phyloP scores from a whole-genome alignment of 2,329 filamentous ascomycete species.

The Calonectria hongkongensis region DNA sequence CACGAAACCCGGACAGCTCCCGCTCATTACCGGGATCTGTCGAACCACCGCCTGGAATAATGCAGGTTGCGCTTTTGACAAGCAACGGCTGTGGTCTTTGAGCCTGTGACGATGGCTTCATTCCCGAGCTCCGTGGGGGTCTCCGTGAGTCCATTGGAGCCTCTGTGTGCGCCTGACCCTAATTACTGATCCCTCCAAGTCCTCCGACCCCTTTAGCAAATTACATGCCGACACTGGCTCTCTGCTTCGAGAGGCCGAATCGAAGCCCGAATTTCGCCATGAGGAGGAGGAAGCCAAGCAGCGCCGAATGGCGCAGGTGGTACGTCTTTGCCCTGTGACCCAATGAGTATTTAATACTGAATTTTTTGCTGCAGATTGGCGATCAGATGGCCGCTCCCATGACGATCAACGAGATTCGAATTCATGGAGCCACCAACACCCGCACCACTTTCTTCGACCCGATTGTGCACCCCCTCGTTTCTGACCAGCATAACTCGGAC shows the following conservation, averaged over 20 bases:
- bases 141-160: slow-evolving; percentile 53
- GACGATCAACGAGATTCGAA: slow-evolving; percentile 88
- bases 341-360: not conserved
- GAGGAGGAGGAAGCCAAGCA: slow-evolving; percentile 64
- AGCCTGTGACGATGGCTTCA: slow-evolving; percentile 59
- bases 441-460: slow-evolving; percentile 88
- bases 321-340: slow-evolving; percentile 42
- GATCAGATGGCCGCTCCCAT: slow-evolving; percentile 91
- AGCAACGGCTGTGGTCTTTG: slow-evolving; percentile 44
- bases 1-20: slow-evolving; percentile 25
- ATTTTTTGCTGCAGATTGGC: slow-evolving; percentile 61
- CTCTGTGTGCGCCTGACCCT: slow-evolving; percentile 12
- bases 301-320: slow-evolving; percentile 62
- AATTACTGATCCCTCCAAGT: slow-evolving; percentile 55
- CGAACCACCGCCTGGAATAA: slow-evolving; percentile 50
- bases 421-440: slow-evolving; percentile 90
- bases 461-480: slow-evolving; percentile 86
- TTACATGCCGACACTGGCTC: slow-evolving; percentile 62
- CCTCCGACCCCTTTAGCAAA: slow-evolving; percentile 62
- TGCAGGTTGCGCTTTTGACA: slow-evolving; percentile 46
- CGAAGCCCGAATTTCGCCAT: slow-evolving; percentile 59
- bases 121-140: slow-evolving; percentile 55
- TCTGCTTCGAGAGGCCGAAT: slow-evolving; percentile 63
- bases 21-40: slow-evolving; percentile 44
- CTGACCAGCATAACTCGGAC: slow-evolving; percentile 77